These are phyloP conservation scores for Kwoniella sp. DNA, from an alignment of 768 basidiomycete genomes.

Conservation along the genomic window DNA sequence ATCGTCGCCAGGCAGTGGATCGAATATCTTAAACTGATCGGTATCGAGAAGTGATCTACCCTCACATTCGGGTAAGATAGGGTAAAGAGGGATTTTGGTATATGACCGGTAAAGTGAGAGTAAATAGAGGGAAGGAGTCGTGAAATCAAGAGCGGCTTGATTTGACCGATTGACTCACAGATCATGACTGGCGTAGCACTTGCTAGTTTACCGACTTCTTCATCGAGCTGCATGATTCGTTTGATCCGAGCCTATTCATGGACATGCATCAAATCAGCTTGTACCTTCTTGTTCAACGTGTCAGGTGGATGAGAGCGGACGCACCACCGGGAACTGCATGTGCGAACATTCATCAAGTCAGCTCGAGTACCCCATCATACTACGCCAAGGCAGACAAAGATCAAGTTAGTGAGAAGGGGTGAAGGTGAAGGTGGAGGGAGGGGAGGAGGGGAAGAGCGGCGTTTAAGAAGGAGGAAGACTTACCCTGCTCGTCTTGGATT, in stretches of 20 bases:
- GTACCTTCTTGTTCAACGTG: too few species aligned
- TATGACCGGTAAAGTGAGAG: too few species aligned
- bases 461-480: constrained; percentile 5
- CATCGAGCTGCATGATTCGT: constrained; percentile 99
- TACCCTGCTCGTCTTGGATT: constrained; percentile 33
- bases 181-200: constrained; percentile 95
- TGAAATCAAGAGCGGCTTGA: background rate
- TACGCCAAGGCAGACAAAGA: background rate
- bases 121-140: background rate
- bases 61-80: too few species aligned
- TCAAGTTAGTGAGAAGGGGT: too few species aligned
- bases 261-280: too few species aligned
- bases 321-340: constrained; percentile 27
- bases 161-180: constrained; percentile 64
- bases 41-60: too few species aligned
- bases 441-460: background rate
- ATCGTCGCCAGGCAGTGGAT: background rate
- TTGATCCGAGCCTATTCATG: constrained; percentile 84
- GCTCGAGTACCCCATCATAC: background rate
- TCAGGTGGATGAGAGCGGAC: background rate
- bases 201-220: constrained; percentile 97
- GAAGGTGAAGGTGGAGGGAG: background rate
- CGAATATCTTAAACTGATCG: too few species aligned
- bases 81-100: too few species aligned
- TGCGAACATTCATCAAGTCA: background rate